Base-by-base conservation (phyloP, 805 yeast species). In the Scheffersomyces amazonensis region DNA sequence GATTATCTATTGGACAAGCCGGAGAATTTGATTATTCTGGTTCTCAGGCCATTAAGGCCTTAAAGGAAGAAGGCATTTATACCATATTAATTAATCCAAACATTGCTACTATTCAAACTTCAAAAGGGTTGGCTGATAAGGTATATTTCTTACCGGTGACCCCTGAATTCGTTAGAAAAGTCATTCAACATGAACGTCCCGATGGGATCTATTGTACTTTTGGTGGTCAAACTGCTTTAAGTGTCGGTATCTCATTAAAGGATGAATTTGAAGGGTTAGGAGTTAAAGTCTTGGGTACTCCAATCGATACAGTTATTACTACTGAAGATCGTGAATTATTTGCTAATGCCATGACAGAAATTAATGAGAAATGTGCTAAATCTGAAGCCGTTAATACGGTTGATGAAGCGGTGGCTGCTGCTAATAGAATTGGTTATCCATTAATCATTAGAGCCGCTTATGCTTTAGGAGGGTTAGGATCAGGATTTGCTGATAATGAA, bases 1-100 rank as follows among this genome's bases (percentile, higher is more conserved):
- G 99, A 62, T 75, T 93, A 55, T 87, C 96, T 40, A 93, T 93
- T 61, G 99, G 99, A 50, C 99, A 93, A 73, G 99, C 99, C 47
- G 99, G 99, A 67, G 99, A 93, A 70, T 93, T 93, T 58, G 99
- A 93, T 65, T 93, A 93, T 71, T 89, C 97, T 32, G 99, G 99
- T 58, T 88, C 96, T 39, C 99, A 93, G 71, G 99, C 99, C 42
- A 93, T 93, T 69, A 93, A 93, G 69, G 99, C 99, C 33, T 76
- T 93, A 69, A 91, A 88, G 66, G 97, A 93, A 72, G 98, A 90
- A 69, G 96, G 96, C 45, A 93, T 91, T 48, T 88, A 91, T 75
- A 90, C 98, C 40, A 83, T 93, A 50, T 77, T 93, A 58, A 90
- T 93, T 60, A 93, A 93, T 67, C 99, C 99, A 41, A 93, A 93